These are phyloP conservation scores for Aspergillus sp. DNA, from an alignment of 2,329 filamentous ascomycete genomes.

Conservation along the genomic window DNA sequence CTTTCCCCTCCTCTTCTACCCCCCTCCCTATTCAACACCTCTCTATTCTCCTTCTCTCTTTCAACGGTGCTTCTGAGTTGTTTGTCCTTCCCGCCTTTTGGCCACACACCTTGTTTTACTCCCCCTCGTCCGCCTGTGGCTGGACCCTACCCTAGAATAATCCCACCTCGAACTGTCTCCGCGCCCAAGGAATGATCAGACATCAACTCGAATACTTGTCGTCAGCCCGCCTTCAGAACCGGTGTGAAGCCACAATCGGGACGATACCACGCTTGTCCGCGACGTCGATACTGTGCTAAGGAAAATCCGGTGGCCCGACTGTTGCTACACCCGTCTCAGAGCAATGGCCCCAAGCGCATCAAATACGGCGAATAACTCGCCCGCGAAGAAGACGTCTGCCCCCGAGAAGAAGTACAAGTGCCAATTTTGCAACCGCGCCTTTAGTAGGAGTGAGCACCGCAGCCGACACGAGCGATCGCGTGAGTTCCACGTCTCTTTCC, in stretches of 20 bases:
- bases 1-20: constrained; percentile 17
- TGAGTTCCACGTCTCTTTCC: constrained; percentile 59
- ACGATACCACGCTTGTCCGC: constrained; percentile 35
- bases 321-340: constrained; percentile 17
- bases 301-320: constrained; percentile 19
- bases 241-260: constrained; percentile 43
- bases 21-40: constrained; percentile 22
- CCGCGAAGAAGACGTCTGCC: constrained; percentile 78
- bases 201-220: constrained; percentile 40
- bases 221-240: constrained; percentile 43
- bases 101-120: constrained; percentile 14
- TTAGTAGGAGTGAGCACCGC: constrained; percentile 94
- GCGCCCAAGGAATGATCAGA: constrained; percentile 46
- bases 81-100: constrained; percentile 24
- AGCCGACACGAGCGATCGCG: constrained; percentile 96
- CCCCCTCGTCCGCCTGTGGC: constrained; percentile 39
- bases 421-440: constrained; percentile 96
- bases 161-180: constrained; percentile 24
- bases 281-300: constrained; percentile 28
- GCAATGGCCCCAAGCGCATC: constrained; percentile 51
- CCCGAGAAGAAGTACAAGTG: constrained; percentile 99
- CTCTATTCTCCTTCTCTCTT: constrained; percentile 19
- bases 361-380: constrained; percentile 66
- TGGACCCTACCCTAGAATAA: constrained; percentile 33
- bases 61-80: constrained; percentile 20